Conservation (phyloP, 192 early-diverging fungal species). For the Backusella circina region DNA sequence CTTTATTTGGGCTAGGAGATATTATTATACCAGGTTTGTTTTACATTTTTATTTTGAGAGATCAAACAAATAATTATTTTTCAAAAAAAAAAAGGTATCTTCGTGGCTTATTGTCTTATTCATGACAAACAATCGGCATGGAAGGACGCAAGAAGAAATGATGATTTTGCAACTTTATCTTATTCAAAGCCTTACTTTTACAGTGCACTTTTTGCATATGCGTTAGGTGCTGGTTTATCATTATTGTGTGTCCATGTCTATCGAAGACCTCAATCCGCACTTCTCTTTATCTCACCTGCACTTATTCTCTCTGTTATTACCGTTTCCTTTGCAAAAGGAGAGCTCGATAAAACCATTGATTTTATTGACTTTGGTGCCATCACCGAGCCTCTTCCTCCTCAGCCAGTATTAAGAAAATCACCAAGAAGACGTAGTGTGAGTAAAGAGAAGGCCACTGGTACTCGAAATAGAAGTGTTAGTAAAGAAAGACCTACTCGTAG, state of each 20-base stretch:
- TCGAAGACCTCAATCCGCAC: not conserved
- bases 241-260: not conserved
- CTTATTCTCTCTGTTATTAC: not conserved
- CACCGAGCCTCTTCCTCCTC: not conserved
- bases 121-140: not conserved
- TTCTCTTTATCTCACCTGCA: not conserved
- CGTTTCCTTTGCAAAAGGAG: not conserved
- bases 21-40: slow-evolving; percentile 85
- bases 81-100: not conserved
- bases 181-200: slow-evolving; percentile 1
- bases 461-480: not conserved
- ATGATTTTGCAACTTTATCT: not conserved
- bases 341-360: not conserved
- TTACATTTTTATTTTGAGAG: not conserved
- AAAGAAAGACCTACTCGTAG: not conserved
- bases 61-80: not conserved
- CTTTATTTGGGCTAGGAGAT: slow-evolving; percentile 94
- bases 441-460: not conserved
- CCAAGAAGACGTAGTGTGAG: not conserved
- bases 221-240: not conserved
- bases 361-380: not conserved
- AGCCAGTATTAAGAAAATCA: not conserved
- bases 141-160: not conserved
- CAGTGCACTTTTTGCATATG: not conserved
- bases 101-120: slow-evolving; percentile 3